These are phyloP conservation scores for Aspergillus biplanus DNA, from an alignment of 495 filamentous ascomycete genomes.

Conservation along the genomic window DNA sequence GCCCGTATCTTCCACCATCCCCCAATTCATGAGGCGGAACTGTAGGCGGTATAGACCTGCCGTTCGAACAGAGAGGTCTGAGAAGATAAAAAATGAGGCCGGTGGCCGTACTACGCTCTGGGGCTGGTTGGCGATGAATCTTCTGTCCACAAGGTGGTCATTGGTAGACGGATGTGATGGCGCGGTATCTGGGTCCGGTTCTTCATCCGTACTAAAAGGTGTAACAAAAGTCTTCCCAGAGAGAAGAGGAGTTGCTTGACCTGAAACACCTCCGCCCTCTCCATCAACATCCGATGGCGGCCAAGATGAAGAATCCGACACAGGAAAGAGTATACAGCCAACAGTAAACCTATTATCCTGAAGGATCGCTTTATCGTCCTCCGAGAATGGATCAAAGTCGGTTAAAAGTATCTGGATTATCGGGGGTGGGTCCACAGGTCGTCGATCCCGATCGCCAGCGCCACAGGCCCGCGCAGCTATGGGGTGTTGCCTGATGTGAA, in stretches of 20 bases:
- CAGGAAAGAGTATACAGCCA: conserved; percentile 67
- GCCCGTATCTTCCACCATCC: conserved; percentile 53
- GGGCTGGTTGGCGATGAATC: conserved; percentile 1
- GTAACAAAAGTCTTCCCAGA: conserved; percentile 49
- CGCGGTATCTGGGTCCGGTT: conserved; percentile 50
- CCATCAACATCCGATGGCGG: conserved; percentile 7
- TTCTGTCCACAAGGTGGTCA: conserved; percentile 14
- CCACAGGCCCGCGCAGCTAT: conserved; percentile 89
- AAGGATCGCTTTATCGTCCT: conserved; percentile 61
- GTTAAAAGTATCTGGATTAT: conserved; percentile 85
- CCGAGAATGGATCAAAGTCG: conserved; percentile 57
- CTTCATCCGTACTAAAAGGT: conserved; percentile 46
- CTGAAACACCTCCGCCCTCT: conserved; percentile 13
- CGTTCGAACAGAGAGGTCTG: conserved; percentile 88
- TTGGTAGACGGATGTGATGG: conserved; percentile 70
- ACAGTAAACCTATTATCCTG: conserved; percentile 80
- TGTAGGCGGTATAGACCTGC: conserved; percentile 80
- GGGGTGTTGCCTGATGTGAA: conserved; percentile 89
- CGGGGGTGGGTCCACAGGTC: conserved; percentile 93
- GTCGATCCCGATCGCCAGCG: conserved; percentile 89
- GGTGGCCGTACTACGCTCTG: conserved; percentile 50
- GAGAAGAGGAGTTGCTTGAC: conserved; percentile 36
- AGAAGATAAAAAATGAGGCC: conserved; percentile 84
- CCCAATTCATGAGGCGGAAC: conserved; percentile 82
- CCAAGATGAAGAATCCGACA: conserved; percentile 37